Evolutionary conservation across 306 rosid species (phyloP).

Genomic region (Bauhinia variegata): DNA sequence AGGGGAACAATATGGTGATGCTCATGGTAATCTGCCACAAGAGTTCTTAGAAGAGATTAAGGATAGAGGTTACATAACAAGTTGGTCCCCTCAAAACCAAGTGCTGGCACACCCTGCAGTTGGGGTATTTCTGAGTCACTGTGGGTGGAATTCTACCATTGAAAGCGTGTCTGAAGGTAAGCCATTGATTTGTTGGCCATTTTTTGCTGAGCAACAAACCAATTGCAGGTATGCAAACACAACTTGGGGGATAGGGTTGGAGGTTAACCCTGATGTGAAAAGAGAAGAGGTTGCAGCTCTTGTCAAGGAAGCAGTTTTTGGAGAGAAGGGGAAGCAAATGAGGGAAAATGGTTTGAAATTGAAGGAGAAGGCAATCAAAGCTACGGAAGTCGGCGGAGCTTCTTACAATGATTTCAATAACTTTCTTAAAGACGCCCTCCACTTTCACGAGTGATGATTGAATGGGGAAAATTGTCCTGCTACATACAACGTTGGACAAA

Average conservation of each 20-base stretch:
- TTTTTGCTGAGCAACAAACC: slow-evolving; percentile 48
- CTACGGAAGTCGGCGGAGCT: too few relatives aligned
- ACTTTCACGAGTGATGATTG: too few relatives aligned
- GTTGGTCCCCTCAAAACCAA: slow-evolving; percentile 49
- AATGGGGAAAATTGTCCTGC: too few relatives aligned
- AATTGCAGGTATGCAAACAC: slow-evolving; percentile 42
- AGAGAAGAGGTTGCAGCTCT: slow-evolving; percentile 31
- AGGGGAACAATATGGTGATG: neutral
- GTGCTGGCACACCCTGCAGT: slow-evolving; percentile 49
- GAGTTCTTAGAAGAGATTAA: slow-evolving; percentile 39
- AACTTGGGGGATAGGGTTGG: slow-evolving; percentile 43
- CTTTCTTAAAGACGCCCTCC: too few relatives aligned
- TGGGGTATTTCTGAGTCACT: slow-evolving; percentile 48
- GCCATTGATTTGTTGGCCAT: slow-evolving; percentile 58
- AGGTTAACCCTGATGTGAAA: slow-evolving; percentile 36
- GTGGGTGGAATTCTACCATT: slow-evolving; percentile 53
- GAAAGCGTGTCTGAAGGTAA: slow-evolving; percentile 44
- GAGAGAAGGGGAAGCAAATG: slow-evolving; percentile 32
- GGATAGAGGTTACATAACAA: slow-evolving; percentile 37
- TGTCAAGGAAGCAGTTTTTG: slow-evolving; percentile 46
- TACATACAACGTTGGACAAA: too few relatives aligned
- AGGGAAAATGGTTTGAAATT: slow-evolving; percentile 30
- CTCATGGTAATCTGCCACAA: slow-evolving; percentile 10
- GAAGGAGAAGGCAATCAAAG: too few relatives aligned
- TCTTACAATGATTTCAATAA: too few relatives aligned